A percentile compares a stretch with the other conserved stretches of the same genome.
Evolutionary conservation across 2,329 filamentous ascomycete species (phyloP).

Genomic region (Fusarium chuoi): DNA sequence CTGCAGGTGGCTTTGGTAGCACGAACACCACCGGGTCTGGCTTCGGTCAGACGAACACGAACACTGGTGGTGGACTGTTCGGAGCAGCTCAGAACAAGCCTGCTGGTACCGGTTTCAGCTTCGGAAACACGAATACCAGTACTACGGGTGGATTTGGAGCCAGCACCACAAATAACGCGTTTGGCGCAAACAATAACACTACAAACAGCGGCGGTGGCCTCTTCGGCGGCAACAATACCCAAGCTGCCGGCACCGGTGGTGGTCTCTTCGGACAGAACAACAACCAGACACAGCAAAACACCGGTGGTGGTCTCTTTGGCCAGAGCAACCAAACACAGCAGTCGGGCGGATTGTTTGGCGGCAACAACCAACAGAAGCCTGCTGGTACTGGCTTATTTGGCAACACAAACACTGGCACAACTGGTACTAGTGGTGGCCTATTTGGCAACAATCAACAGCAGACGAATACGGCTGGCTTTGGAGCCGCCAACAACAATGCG

Average conservation of each 20-base stretch:
- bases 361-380: constrained; percentile 53
- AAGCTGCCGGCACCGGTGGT: constrained; percentile 49
- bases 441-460: constrained; percentile 56
- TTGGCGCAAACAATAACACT: constrained; percentile 47
- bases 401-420: constrained; percentile 12
- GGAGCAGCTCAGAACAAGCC: constrained; percentile 55
- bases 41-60: constrained; percentile 51
- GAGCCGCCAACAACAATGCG: constrained; percentile 46
- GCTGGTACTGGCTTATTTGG: constrained; percentile 49
- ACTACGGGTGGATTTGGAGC: constrained; percentile 44
- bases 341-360: constrained; percentile 58
- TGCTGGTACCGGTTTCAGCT: constrained; percentile 51
- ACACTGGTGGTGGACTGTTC: constrained; percentile 53
- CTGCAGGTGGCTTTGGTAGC: constrained; percentile 28
- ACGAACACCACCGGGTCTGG: constrained; percentile 45
- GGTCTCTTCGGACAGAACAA: constrained; percentile 56
- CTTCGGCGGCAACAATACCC: constrained; percentile 58
- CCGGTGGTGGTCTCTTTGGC: constrained; percentile 50
- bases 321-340: constrained; percentile 48
- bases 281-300: constrained; percentile 45
- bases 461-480: constrained; percentile 47
- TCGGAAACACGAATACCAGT: constrained; percentile 54
- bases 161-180: constrained; percentile 34
- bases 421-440: constrained; percentile 47
- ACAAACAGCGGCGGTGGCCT: constrained; percentile 48